phyloP scores from a whole-genome alignment of 2,329 filamentous ascomycete genomes.

The Neobulgaria alba region DNA sequence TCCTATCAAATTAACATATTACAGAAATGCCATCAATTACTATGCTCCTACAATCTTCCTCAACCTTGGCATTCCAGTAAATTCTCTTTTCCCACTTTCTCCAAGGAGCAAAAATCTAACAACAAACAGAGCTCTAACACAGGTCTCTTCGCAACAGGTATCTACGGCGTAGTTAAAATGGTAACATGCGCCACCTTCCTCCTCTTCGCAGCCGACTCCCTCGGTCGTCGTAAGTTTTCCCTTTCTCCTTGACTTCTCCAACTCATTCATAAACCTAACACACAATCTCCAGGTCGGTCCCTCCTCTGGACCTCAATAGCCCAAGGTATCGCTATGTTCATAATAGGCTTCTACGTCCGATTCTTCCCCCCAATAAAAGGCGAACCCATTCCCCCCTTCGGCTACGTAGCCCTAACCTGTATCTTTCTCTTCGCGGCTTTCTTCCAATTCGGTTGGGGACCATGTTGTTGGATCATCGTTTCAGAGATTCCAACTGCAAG shows the following conservation, averaged over 20 bases:
- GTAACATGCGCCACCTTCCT: constrained; percentile 55
- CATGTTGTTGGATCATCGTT: constrained; percentile 62
- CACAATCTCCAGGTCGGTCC: constrained; percentile 28
- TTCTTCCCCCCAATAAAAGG: constrained; percentile 48
- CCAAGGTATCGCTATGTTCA: constrained; percentile 55
- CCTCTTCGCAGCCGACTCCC: constrained; percentile 58
- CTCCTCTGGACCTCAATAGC: constrained; percentile 57
- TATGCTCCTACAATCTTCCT: constrained; percentile 58
- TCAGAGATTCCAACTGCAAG: constrained; percentile 62
- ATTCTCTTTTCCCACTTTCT: constrained; percentile 1
- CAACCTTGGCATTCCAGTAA: constrained; percentile 48
- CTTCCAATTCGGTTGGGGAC: constrained; percentile 65
- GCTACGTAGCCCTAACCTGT: constrained; percentile 61
- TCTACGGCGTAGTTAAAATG: constrained; percentile 67
- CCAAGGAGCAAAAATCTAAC: not conserved
- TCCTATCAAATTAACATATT: constrained; percentile 2
- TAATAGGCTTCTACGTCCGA: constrained; percentile 63
- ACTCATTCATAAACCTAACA: not conserved
- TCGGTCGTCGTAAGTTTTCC: constrained; percentile 46
- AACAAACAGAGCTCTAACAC: constrained; percentile 38
- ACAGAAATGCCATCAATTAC: constrained; percentile 44
- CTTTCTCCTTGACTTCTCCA: not conserved
- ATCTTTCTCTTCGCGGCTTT: constrained; percentile 65
- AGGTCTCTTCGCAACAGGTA: constrained; percentile 62
- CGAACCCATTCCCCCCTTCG: constrained; percentile 50